Evolutionary conservation across 1,284 basidiomycete species (phyloP).

Genomic region (Hemileia vastatrix): DNA sequence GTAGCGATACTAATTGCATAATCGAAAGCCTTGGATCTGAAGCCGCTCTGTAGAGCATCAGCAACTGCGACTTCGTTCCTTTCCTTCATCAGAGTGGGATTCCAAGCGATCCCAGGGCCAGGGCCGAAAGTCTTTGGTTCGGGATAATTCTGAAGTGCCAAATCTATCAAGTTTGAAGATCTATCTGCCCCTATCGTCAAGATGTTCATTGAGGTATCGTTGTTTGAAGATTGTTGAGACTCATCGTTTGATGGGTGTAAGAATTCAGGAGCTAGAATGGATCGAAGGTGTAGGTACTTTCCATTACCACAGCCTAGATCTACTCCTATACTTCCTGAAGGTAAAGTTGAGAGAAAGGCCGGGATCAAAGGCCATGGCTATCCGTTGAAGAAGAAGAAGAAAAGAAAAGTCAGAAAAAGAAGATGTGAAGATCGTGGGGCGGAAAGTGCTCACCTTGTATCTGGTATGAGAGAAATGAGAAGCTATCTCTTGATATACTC

Average conservation of each 20-base stretch:
- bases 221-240: not conserved
- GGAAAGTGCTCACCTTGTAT: constrained; percentile 63
- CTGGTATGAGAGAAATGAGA: constrained; percentile 83
- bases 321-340: constrained; percentile 69
- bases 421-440: too few relatives aligned
- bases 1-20: constrained; percentile 91
- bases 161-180: constrained; percentile 45
- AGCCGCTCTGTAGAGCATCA: constrained; percentile 34
- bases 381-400: constrained; percentile 10
- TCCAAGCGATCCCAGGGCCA: not conserved
- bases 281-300: constrained; percentile 64
- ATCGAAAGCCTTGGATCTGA: constrained; percentile 50
- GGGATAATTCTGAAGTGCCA: constrained; percentile 31
- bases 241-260: constrained; percentile 7
- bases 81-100: not conserved
- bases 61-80: constrained; percentile 38
- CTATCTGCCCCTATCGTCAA: constrained; percentile 50
- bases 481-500: constrained; percentile 87
- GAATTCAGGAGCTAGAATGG: constrained; percentile 26
- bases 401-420: constrained; percentile 2
- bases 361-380: constrained; percentile 92
- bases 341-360: constrained; percentile 64
- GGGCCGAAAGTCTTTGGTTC: constrained; percentile 4
- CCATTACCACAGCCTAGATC: constrained; percentile 96
- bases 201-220: constrained; percentile 8